phyloP scores from a whole-genome alignment of 2,329 filamentous ascomycete species.

The Fusarium hostae region DNA sequence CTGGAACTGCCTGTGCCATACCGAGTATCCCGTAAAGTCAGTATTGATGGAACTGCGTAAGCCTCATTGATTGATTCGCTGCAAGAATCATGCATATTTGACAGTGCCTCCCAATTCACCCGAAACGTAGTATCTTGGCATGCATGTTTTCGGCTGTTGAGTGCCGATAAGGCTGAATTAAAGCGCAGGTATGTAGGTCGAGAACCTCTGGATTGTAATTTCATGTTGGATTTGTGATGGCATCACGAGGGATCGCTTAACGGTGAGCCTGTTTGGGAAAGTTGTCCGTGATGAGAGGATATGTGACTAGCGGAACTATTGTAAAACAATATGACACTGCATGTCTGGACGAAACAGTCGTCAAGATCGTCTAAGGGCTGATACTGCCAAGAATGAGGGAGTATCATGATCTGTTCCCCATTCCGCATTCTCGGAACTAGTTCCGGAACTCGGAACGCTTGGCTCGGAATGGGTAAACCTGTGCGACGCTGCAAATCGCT shows the following conservation, averaged over 20 bases:
- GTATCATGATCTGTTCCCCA: not conserved
- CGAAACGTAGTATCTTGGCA: not conserved
- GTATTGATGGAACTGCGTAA: not conserved
- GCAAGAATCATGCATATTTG: not conserved
- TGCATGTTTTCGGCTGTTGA: not conserved
- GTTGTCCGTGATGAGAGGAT: not conserved
- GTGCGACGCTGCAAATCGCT: rapidly evolving
- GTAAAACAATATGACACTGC: not conserved
- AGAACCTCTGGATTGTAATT: not conserved
- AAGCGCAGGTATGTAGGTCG: not conserved
- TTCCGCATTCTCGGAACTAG: not conserved
- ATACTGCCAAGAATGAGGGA: not conserved
- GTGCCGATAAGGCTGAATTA: not conserved
- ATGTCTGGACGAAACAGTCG: not conserved
- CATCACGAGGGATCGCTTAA: not conserved
- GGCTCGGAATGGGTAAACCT: not conserved
- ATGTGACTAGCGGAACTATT: not conserved
- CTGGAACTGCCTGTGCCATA: not conserved
- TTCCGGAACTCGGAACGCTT: not conserved
- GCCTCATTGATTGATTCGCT: not conserved
- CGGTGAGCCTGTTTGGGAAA: not conserved
- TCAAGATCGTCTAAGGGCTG: not conserved
- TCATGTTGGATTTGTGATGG: not conserved
- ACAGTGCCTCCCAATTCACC: not conserved
- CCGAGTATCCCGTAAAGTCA: not conserved